Percentiles rank a stretch among this genome's conserved stretches.
Evolutionary conservation across 2,329 filamentous ascomycete genomes (phyloP).

Genomic region (Botryosphaeria dothidea): DNA sequence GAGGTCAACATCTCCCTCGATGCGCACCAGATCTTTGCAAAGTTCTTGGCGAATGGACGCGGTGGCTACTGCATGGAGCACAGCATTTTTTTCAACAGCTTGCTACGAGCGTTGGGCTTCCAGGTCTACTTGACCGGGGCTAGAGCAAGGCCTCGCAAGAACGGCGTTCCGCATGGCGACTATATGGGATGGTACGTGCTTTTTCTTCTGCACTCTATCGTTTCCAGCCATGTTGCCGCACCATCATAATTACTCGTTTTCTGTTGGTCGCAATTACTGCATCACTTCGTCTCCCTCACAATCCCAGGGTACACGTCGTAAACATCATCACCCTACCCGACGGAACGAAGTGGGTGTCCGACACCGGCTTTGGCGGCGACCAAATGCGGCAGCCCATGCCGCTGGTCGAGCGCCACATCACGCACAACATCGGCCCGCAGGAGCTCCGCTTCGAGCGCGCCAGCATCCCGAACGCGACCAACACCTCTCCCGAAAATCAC

Average conservation of each 20-base stretch:
- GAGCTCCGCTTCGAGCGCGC: constrained; percentile 57
- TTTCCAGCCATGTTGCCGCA: too few relatives aligned
- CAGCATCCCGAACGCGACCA: constrained; percentile 49
- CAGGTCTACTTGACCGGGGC: constrained; percentile 57
- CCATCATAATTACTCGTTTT: constrained; percentile 16
- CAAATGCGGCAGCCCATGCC: constrained; percentile 60
- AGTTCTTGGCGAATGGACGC: constrained; percentile 48
- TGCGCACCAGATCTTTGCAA: constrained; percentile 51
- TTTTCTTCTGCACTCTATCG: too few relatives aligned
- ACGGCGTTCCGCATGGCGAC: constrained; percentile 37
- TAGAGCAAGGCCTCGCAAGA: constrained; percentile 38
- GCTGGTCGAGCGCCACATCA: constrained; percentile 47
- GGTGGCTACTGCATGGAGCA: constrained; percentile 66
- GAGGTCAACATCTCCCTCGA: constrained; percentile 40
- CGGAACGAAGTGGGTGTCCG: constrained; percentile 54
- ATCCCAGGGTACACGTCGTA: constrained; percentile 58
- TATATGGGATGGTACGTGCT: constrained; percentile 52
- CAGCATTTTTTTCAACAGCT: constrained; percentile 56
- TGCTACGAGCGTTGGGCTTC: constrained; percentile 56
- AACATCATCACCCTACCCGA: constrained; percentile 59
- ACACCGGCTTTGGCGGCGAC: constrained; percentile 67
- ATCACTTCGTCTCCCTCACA: background rate
- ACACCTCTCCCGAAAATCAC: constrained; percentile 31
- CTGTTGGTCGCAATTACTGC: too few relatives aligned
- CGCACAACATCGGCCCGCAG: constrained; percentile 56